A percentile compares a stretch with the other conserved stretches of the same genome.
Conservation (phyloP, 331 rosid genomes). For the Phaseolus coccineus region DNA sequence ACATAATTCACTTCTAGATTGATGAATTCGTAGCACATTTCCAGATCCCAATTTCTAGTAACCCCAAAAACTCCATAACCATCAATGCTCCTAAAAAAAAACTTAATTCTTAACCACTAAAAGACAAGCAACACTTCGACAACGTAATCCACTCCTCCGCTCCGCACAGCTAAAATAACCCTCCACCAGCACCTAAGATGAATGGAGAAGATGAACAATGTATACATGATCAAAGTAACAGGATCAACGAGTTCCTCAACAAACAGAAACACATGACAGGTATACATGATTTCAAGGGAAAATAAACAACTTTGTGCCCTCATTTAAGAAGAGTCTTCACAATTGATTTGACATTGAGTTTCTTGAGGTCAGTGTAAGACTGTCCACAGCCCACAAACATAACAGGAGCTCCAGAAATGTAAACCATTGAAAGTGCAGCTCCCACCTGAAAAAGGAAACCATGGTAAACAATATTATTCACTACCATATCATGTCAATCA, state of each 20-base stretch:
- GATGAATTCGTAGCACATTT: too few species aligned
- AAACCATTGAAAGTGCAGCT: conserved; percentile 94
- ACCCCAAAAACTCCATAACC: too few species aligned
- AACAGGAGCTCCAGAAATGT: conserved; percentile 88
- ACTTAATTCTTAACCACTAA: too few species aligned
- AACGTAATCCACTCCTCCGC: too few species aligned
- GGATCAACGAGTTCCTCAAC: conserved; percentile 40
- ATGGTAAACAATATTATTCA: not conserved
- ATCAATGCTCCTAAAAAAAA: too few species aligned
- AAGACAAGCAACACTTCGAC: too few species aligned
- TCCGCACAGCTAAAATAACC: too few species aligned
- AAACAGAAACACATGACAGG: conserved; percentile 44
- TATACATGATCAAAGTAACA: too few species aligned
- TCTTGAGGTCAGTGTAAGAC: conserved; percentile 86
- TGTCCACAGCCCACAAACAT: conserved; percentile 97
- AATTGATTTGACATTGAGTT: conserved; percentile 82
- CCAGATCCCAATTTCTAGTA: too few species aligned
- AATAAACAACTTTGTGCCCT: conserved; percentile 38
- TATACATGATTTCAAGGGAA: conserved; percentile 32
- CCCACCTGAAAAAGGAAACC: conserved; percentile 65
- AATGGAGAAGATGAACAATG: too few species aligned
- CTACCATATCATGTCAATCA: not conserved
- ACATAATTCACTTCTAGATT: too few species aligned
- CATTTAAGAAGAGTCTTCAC: conserved; percentile 82
- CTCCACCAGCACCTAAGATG: too few species aligned